Evolutionary conservation across 306 rosid genomes (phyloP).

Genomic region (Psophocarpus tetragonolobus): DNA sequence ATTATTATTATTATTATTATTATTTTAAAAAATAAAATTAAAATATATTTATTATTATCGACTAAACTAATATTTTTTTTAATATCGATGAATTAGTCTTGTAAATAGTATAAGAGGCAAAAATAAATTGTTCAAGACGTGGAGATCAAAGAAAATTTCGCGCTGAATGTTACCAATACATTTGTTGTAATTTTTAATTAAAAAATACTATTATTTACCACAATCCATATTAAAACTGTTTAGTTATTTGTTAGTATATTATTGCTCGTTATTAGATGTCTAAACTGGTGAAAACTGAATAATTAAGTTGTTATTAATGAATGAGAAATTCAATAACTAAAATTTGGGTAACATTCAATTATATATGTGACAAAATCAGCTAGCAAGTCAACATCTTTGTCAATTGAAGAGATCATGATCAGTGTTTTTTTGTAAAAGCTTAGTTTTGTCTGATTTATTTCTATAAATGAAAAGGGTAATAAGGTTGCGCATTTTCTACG

Average conservation of each 20-base stretch:
- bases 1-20: too few relatives aligned
- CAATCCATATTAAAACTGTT: background rate
- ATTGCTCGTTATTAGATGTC: background rate
- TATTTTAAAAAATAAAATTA: too few relatives aligned
- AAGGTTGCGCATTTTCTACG: background rate
- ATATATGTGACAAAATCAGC: background rate
- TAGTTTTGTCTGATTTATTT: background rate
- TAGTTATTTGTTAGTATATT: background rate
- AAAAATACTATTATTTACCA: too few relatives aligned
- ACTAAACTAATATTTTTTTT: too few relatives aligned
- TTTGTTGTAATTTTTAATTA: too few relatives aligned
- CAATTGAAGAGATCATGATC: background rate
- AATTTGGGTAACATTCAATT: background rate
- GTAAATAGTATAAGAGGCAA: too few relatives aligned
- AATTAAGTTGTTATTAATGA: background rate
- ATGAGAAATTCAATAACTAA: background rate
- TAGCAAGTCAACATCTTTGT: constrained; percentile 8
- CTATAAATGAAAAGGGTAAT: background rate
- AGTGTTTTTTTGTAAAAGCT: background rate
- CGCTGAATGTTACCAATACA: too few relatives aligned
- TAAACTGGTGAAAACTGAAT: background rate
- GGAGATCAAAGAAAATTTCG: too few relatives aligned
- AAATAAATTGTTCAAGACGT: too few relatives aligned
- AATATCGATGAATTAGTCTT: too few relatives aligned
- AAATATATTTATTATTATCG: too few relatives aligned